These are phyloP conservation scores for Omphalea diandra DNA, from an alignment of 441 rosid genomes.

Conservation along the genomic window DNA sequence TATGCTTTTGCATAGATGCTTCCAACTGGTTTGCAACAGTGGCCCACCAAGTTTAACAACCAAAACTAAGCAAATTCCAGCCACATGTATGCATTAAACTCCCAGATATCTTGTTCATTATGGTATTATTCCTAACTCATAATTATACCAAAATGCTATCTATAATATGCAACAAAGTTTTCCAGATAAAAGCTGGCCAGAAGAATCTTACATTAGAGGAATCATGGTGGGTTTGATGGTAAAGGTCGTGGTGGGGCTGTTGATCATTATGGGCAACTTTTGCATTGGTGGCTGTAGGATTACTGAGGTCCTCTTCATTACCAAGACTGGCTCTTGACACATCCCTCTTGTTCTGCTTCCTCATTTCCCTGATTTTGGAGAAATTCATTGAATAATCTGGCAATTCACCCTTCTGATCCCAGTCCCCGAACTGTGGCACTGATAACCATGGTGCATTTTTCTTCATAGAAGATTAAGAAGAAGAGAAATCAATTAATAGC, in stretches of 20 bases:
- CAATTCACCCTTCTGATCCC: constrained; percentile 87
- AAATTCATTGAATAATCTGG: constrained; percentile 91
- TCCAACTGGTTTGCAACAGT: constrained; percentile 13
- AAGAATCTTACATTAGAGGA: constrained; percentile 66
- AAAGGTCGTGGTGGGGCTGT: constrained; percentile 31
- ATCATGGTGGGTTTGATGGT: constrained; percentile 44
- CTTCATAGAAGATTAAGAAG: constrained; percentile 25
- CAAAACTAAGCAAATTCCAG: constrained; percentile 22
- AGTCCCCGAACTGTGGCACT: constrained; percentile 94
- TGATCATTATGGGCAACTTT: constrained; percentile 28
- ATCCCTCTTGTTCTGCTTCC: constrained; percentile 92
- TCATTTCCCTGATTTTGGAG: constrained; percentile 88
- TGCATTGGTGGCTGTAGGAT: constrained; percentile 46
- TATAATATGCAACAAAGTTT: neutral
- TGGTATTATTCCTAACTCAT: neutral
- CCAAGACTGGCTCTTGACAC: constrained; percentile 88
- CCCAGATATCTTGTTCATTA: constrained; percentile 5
- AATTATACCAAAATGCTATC: neutral
- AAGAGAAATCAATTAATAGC: neutral
- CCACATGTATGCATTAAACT: constrained; percentile 20
- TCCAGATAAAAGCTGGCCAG: neutral
- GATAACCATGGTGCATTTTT: constrained; percentile 84
- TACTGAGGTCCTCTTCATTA: constrained; percentile 77
- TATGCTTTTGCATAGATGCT: neutral
- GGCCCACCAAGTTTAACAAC: constrained; percentile 23